Percentiles rank a stretch among this genome's conserved stretches.
phyloP scores from a whole-genome alignment of 139 green algal species.

The Protoeuglena noctilucae region DNA sequence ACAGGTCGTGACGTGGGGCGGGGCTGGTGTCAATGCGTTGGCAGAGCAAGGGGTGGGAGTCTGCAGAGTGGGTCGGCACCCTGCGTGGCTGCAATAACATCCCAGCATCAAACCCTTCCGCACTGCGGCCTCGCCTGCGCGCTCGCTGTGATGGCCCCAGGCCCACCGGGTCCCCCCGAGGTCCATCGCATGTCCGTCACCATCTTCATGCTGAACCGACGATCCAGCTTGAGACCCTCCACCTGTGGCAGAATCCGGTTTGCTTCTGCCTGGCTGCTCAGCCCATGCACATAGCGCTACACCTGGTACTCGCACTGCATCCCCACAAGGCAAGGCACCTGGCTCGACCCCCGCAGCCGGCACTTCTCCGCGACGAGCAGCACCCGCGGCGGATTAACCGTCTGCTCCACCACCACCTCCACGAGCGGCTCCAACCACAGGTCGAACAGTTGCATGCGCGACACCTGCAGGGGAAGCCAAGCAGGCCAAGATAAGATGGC shows the following conservation, averaged over 20 bases:
- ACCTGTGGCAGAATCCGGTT: slow-evolving; percentile 18
- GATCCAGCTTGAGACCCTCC: slow-evolving; percentile 21
- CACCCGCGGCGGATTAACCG: not conserved
- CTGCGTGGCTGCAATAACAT: not conserved
- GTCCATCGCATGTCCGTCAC: slow-evolving; percentile 24
- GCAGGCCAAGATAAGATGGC: not conserved
- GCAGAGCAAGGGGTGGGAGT: slow-evolving; percentile 11
- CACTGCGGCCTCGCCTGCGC: slow-evolving; percentile 6
- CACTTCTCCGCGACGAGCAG: not conserved
- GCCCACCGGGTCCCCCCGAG: not conserved
- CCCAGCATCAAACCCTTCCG: slow-evolving; percentile 2
- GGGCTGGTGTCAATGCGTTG: not conserved
- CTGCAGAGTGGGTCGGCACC: slow-evolving; percentile 2
- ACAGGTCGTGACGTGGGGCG: not conserved
- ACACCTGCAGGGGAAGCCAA: not conserved
- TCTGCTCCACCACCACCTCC: slow-evolving; percentile 14
- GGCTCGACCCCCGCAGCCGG: slow-evolving; percentile 21
- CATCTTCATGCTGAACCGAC: slow-evolving; percentile 31
- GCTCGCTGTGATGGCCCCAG: not conserved
- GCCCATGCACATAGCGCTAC: too few relatives aligned
- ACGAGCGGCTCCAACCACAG: slow-evolving; percentile 41
- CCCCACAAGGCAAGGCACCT: too few relatives aligned
- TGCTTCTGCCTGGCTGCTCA: too few relatives aligned
- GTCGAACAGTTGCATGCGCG: slow-evolving; percentile 26
- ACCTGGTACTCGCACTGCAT: too few relatives aligned